phyloP scores from a whole-genome alignment of 2,329 filamentous ascomycete species.

The Eutypella sp. region DNA sequence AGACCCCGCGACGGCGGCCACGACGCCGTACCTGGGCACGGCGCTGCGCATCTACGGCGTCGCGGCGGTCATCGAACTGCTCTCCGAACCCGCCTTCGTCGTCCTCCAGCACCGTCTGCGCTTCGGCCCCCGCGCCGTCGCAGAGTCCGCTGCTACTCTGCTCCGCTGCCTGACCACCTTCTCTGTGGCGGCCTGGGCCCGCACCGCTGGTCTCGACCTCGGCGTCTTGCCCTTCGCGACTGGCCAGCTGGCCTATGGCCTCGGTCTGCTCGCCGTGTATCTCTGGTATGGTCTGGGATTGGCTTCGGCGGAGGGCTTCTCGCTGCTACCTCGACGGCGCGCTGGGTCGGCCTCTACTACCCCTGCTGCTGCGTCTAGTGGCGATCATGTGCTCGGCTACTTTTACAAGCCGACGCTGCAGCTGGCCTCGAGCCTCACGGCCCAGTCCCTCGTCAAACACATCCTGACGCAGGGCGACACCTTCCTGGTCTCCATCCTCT shows the following conservation, averaged over 20 bases:
- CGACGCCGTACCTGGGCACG: slow-evolving; percentile 58
- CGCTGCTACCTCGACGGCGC: slow-evolving; percentile 47
- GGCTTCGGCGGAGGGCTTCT: slow-evolving; percentile 58
- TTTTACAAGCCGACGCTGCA: slow-evolving; percentile 68
- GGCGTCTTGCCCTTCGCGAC: slow-evolving; percentile 86
- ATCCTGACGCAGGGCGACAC: slow-evolving; percentile 92
- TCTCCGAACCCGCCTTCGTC: slow-evolving; percentile 85
- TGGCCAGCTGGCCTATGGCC: slow-evolving; percentile 75
- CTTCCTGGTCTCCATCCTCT: slow-evolving; percentile 74
- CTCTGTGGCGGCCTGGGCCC: slow-evolving; percentile 60
- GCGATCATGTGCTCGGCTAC: slow-evolving; percentile 48
- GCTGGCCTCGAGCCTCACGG: slow-evolving; percentile 75
- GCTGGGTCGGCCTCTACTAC: slow-evolving; percentile 22
- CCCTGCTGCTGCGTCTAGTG: neutral
- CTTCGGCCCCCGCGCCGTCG: slow-evolving; percentile 73
- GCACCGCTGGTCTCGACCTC: slow-evolving; percentile 44
- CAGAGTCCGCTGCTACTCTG: slow-evolving; percentile 80
- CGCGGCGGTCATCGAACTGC: slow-evolving; percentile 65
- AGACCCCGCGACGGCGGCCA: slow-evolving; percentile 38
- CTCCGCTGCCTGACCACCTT: slow-evolving; percentile 73
- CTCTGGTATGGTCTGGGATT: slow-evolving; percentile 53
- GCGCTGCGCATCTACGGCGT: slow-evolving; percentile 52
- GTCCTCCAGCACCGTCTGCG: slow-evolving; percentile 76
- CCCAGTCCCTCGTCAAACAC: slow-evolving; percentile 88
- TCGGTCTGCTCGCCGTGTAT: slow-evolving; percentile 67